Percentiles rank a stretch among this genome's conserved stretches.
Evolutionary conservation across 2,329 filamentous ascomycete genomes (phyloP).

Genomic region (Leptographium procerum): DNA sequence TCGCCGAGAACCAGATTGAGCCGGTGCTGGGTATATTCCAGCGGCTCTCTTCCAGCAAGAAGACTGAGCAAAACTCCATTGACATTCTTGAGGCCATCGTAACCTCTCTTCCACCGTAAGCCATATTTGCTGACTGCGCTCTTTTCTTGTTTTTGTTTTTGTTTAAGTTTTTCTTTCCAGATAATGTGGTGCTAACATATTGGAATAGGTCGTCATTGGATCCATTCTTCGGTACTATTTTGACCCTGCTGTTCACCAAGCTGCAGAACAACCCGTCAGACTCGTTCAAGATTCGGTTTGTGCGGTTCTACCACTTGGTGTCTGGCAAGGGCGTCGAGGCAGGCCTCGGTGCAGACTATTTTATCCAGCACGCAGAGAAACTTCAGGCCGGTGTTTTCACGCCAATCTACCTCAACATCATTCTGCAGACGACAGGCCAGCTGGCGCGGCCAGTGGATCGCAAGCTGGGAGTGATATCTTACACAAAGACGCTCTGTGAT

Average conservation of each 20-base stretch:
- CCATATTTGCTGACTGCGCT: conserved; percentile 10
- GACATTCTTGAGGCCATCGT: conserved; percentile 80
- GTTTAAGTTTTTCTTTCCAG: neutral
- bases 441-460: conserved; percentile 79
- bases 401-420: conserved; percentile 74
- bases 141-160: neutral
- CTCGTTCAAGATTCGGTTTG: conserved; percentile 74
- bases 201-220: conserved; percentile 51
- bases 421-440: conserved; percentile 82
- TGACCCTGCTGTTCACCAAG: conserved; percentile 72
- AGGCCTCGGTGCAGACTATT: conserved; percentile 86
- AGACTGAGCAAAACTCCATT: conserved; percentile 76
- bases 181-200: conserved; percentile 18
- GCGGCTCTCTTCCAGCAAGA: conserved; percentile 69
- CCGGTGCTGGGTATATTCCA: conserved; percentile 93
- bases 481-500: conserved; percentile 84
- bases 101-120: conserved; percentile 59
- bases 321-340: conserved; percentile 61
- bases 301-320: conserved; percentile 88
- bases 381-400: conserved; percentile 73
- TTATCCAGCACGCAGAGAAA: conserved; percentile 72
- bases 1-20: conserved; percentile 70
- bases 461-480: conserved; percentile 84
- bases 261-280: conserved; percentile 60
- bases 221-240: conserved; percentile 66